Evolutionary conservation across 768 basidiomycete genomes (phyloP), one percentile per base, ranked within the genome.

Genomic region (Tephrocybe rancida): DNA sequence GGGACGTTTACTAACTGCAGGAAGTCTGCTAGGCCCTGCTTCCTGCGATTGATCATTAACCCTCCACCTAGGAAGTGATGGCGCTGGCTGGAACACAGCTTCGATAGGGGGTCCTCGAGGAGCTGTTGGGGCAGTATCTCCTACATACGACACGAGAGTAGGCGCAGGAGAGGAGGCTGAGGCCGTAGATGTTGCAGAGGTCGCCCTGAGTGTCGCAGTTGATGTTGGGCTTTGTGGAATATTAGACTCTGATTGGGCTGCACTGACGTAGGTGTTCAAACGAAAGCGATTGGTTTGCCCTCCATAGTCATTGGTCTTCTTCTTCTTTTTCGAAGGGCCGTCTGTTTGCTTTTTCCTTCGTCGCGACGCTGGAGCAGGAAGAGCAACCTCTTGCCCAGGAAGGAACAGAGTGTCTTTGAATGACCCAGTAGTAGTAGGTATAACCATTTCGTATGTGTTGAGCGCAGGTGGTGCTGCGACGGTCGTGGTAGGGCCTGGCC

Each of bases 261-360:
- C 27, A 22, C 1, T 25, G n/a, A 44, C 67, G 52, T 73, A 74
- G 10, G 69, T 57, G 43, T 67, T 54, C n/a, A 85, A 60, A 44
- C 81, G 79, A 66, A 85, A 86, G 27, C 75, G 74, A 39, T 66
- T 61, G 1, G 77, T 80, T 52, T 82, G 80, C n/a, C 70, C 64
- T 25, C 75, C 70, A 60, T 73, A 83, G 8, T 73, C 73, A 22
- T 70, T 68, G 18, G 62, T 58, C 54, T 34, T 47, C 42, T 68
- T 70, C 52, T 64, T 70, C 52, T 62, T 70, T 66, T 64, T 69
- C 70, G 52, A 63, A 56, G 59, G 57, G 65, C 65, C 49, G 57
- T 60, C 59, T 35, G 44, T 49, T 61, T 59, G 63, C 63, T 38
- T 60, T 24, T 48, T 51, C 43, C 11, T 48, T 37, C 44, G 50